A percentile compares a stretch with the other conserved stretches of the same genome.
Conservation (phyloP, 768 basidiomycete genomes). For the Suillus decipiens region DNA sequence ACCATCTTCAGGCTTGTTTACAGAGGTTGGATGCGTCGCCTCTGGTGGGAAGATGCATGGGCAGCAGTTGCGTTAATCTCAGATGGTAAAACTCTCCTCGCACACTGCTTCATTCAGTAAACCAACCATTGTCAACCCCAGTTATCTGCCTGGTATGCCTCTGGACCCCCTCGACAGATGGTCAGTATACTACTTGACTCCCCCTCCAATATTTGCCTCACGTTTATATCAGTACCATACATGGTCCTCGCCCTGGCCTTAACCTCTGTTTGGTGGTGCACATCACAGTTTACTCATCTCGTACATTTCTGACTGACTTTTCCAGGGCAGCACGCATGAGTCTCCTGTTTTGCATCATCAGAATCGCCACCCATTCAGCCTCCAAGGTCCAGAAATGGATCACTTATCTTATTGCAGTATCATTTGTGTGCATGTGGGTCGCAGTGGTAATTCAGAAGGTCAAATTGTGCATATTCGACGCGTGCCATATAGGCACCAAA, state of each 20-base stretch:
- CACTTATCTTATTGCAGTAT: conserved; percentile 13
- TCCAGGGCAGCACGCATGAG: conserved; percentile 28
- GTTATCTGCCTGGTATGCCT: conserved; percentile 15
- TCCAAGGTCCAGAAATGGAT: conserved; percentile 13
- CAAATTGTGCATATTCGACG: conserved; percentile 8
- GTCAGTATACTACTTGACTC: conserved; percentile 9
- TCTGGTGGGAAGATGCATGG: conserved; percentile 32
- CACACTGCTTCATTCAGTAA: neutral
- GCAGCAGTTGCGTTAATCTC: conserved; percentile 16
- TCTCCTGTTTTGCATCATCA: conserved; percentile 25
- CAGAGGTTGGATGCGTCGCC: conserved; percentile 17
- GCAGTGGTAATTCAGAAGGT: conserved; percentile 16
- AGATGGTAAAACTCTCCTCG: conserved; percentile 12
- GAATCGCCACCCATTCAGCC: conserved; percentile 19
- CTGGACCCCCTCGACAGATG: conserved; percentile 5
- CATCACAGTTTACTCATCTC: no score
- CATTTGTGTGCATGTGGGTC: conserved; percentile 20
- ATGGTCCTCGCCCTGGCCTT: conserved; percentile 22
- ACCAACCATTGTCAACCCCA: neutral
- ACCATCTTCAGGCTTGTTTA: conserved; percentile 28
- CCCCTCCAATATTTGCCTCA: conserved; percentile 4
- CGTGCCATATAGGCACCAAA: conserved; percentile 15
- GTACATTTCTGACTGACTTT: neutral
- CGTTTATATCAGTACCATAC: neutral
- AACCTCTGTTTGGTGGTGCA: conserved; percentile 24